Conservation (phyloP, 2,329 filamentous ascomycete genomes). For the Chaetothyriales sp. region DNA sequence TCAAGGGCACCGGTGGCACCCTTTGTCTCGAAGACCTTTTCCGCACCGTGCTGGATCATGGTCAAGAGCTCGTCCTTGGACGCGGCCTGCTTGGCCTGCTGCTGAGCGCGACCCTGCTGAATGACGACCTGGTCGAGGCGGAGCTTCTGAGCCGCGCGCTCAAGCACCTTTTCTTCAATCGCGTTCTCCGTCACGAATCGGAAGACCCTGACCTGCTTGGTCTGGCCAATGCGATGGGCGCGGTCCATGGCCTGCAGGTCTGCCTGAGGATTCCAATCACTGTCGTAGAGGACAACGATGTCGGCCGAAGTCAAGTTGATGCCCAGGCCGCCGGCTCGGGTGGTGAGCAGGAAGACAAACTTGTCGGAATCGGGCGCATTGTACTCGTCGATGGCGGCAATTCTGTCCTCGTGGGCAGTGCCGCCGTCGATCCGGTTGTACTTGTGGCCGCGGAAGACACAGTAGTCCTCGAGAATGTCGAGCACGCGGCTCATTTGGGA, state of each 20-base stretch:
- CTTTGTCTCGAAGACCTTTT: constrained; percentile 73
- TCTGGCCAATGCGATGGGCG: constrained; percentile 95
- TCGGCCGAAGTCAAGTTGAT: constrained; percentile 94
- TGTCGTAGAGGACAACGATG: constrained; percentile 92
- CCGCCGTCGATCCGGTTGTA: constrained; percentile 97
- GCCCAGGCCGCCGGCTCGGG: constrained; percentile 83
- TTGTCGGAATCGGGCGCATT: constrained; percentile 93
- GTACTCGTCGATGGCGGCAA: constrained; percentile 95
- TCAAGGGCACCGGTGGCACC: constrained; percentile 53
- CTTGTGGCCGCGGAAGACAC: constrained; percentile 83
- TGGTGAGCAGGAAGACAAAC: constrained; percentile 90
- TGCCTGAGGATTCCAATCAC: constrained; percentile 97
- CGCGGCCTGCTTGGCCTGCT: constrained; percentile 75
- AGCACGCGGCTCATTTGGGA: constrained; percentile 97
- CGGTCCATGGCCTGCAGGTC: constrained; percentile 98
- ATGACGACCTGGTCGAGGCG: constrained; percentile 95
- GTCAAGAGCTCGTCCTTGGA: constrained; percentile 92
- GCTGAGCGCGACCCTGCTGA: constrained; percentile 88
- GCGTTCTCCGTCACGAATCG: constrained; percentile 95
- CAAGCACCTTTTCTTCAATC: constrained; percentile 95
- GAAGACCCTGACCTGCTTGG: constrained; percentile 93
- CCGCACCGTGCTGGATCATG: constrained; percentile 99
- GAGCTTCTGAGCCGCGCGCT: constrained; percentile 90
- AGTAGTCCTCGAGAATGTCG: constrained; percentile 96
- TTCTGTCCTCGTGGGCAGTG: constrained; percentile 94